A percentile compares a stretch with the other conserved stretches of the same genome.
Conservation (phyloP, 192 early-diverging fungal genomes). For the Spizellomyces sp. region DNA sequence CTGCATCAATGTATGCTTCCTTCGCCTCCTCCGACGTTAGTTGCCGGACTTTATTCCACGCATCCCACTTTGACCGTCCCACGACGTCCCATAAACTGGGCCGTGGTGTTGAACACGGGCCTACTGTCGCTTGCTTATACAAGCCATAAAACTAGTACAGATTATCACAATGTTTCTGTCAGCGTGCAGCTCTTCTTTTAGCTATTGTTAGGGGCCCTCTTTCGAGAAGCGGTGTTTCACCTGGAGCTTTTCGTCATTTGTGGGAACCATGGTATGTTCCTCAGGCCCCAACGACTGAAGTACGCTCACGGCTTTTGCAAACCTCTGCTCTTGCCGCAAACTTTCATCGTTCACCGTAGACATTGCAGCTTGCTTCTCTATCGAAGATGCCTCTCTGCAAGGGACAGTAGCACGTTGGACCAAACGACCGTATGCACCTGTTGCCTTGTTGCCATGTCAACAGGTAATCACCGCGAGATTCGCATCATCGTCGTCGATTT, state of each 20-base stretch:
- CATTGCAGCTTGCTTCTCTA: neutral
- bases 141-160: constrained; percentile 47
- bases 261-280: constrained; percentile 21
- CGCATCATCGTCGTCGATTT: too few relatives aligned
- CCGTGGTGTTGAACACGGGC: constrained; percentile 39
- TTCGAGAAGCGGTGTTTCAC: constrained; percentile 1
- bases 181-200: neutral
- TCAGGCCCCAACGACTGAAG: constrained; percentile 25
- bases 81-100: constrained; percentile 49
- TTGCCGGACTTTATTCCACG: constrained; percentile 27
- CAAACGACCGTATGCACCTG: too few relatives aligned
- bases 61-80: constrained; percentile 50
- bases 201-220: neutral
- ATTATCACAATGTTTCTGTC: neutral
- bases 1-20: constrained; percentile 20
- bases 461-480: neutral
- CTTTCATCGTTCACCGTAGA: constrained; percentile 1
- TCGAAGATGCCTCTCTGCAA: neutral
- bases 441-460: too few relatives aligned
- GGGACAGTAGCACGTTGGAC: too few relatives aligned
- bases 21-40: constrained; percentile 15
- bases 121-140: constrained; percentile 53
- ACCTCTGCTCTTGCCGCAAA: constrained; percentile 21
- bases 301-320: constrained; percentile 27
- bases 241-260: constrained; percentile 25